phyloP scores from a whole-genome alignment of 2,329 filamentous ascomycete genomes.

The Harringtonia aguacate region DNA sequence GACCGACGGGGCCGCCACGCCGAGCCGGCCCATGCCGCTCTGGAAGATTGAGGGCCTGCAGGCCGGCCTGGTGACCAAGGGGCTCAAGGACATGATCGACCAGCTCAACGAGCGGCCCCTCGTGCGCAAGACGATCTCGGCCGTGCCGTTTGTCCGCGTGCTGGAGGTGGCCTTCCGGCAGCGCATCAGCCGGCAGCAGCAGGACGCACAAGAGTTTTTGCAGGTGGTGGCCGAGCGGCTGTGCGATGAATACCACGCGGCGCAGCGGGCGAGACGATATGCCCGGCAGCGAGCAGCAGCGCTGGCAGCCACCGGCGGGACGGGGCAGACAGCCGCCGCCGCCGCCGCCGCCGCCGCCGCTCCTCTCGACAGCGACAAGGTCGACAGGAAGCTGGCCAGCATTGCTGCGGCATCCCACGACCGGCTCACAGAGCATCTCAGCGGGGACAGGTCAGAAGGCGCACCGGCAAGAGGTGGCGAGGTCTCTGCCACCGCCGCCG shows the following conservation, averaged over 20 bases:
- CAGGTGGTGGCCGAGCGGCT: constrained; percentile 88
- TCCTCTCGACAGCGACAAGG: constrained; percentile 3
- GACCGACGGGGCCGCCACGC: not conserved
- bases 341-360: not conserved
- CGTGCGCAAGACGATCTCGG: constrained; percentile 86
- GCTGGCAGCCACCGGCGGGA: not conserved
- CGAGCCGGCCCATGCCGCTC: constrained; percentile 28
- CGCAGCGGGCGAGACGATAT: constrained; percentile 57
- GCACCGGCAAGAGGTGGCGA: no score
- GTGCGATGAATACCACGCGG: constrained; percentile 89
- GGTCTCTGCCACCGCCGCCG: no score
- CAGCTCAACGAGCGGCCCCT: constrained; percentile 87
- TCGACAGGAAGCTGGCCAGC: constrained; percentile 10
- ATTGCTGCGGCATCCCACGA: constrained; percentile 1
- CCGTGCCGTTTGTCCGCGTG: constrained; percentile 70
- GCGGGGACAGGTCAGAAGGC: no score
- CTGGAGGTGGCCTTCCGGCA: constrained; percentile 82
- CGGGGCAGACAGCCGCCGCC: not conserved
- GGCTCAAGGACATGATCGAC: constrained; percentile 87
- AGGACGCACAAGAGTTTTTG: constrained; percentile 95
- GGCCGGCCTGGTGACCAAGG: constrained; percentile 70
- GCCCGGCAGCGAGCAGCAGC: constrained; percentile 28
- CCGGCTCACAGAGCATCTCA: not conserved
- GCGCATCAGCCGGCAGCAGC: constrained; percentile 85
- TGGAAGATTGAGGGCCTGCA: constrained; percentile 63